phyloP scores from a whole-genome alignment of 2,329 filamentous ascomycete species.

The Coniochaeta hoffmannii region DNA sequence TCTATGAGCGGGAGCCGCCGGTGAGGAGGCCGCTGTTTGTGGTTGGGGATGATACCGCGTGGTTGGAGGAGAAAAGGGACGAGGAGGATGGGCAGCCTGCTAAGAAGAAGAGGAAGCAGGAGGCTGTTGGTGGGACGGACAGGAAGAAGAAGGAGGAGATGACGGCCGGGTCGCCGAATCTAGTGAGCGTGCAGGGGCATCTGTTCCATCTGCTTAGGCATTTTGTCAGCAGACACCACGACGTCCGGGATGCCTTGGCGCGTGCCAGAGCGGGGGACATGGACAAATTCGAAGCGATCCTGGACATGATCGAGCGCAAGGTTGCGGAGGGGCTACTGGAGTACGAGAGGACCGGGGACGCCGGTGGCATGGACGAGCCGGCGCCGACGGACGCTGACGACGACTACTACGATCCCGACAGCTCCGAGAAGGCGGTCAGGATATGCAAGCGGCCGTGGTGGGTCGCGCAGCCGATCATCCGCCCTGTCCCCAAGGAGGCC shows the following conservation, averaged over 20 bases:
- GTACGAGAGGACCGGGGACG: constrained; percentile 44
- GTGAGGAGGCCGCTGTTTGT: constrained; percentile 66
- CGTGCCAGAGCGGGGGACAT: constrained; percentile 64
- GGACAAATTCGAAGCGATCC: constrained; percentile 66
- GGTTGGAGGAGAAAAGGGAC: constrained; percentile 30
- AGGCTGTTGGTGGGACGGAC: constrained; percentile 10
- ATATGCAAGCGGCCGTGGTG: constrained; percentile 79
- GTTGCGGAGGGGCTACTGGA: constrained; percentile 67
- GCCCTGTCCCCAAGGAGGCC: constrained; percentile 83
- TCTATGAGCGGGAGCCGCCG: constrained; percentile 59
- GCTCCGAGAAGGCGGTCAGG: constrained; percentile 59
- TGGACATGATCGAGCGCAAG: constrained; percentile 66
- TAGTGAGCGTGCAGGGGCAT: constrained; percentile 80
- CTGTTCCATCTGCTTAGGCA: constrained; percentile 86
- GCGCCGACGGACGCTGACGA: constrained; percentile 17
- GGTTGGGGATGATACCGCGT: constrained; percentile 45
- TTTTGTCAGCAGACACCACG: constrained; percentile 70
- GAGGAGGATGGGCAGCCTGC: constrained; percentile 39
- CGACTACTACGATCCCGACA: constrained; percentile 40
- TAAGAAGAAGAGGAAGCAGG: constrained; percentile 43
- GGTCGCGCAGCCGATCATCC: constrained; percentile 81
- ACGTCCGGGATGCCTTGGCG: constrained; percentile 80
- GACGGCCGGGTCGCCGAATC: constrained; percentile 45
- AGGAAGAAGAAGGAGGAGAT: constrained; percentile 28
- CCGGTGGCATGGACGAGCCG: constrained; percentile 13